A percentile compares a stretch with the other conserved stretches of the same genome.
Conservation (phyloP, 202 grass and related monocot species). For the Setaria italica region DNA sequence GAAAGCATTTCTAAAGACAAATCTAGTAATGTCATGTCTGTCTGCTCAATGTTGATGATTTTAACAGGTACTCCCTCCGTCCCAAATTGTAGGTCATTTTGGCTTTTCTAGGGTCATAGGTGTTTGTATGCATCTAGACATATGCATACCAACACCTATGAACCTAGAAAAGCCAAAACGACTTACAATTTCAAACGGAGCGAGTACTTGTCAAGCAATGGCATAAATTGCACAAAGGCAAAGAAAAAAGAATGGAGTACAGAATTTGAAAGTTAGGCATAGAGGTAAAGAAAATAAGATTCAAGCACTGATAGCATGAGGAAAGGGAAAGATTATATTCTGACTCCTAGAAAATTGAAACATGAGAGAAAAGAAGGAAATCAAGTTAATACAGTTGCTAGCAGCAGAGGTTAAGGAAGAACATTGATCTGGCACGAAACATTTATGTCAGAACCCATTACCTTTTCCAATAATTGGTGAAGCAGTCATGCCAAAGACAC, state of each 20-base stretch:
- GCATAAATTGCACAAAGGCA: neutral
- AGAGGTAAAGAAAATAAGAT: conserved; percentile 25
- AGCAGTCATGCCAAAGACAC: conserved; percentile 97
- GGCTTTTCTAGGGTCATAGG: no score
- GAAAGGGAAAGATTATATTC: conserved; percentile 30
- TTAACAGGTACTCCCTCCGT: neutral
- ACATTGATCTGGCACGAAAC: neutral
- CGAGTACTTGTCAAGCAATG: neutral
- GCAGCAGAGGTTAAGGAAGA: conserved; percentile 9
- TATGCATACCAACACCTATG: no score
- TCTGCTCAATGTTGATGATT: neutral
- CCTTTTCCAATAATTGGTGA: conserved; percentile 98
- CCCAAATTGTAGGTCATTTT: no score
- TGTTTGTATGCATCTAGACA: no score
- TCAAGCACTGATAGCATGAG: conserved; percentile 23
- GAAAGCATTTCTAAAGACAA: neutral
- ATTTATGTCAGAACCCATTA: conserved; percentile 37
- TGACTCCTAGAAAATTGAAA: conserved; percentile 22
- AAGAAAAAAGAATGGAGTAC: neutral
- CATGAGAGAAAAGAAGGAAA: conserved; percentile 26
- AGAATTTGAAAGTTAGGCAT: neutral
- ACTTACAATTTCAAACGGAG: no score
- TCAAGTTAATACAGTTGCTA: conserved; percentile 35
- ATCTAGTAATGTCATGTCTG: neutral
- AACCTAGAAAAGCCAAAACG: no score